Evolutionary conservation across 164 flowering plant genomes (phyloP).

Genomic region (Vitis amurensis): DNA sequence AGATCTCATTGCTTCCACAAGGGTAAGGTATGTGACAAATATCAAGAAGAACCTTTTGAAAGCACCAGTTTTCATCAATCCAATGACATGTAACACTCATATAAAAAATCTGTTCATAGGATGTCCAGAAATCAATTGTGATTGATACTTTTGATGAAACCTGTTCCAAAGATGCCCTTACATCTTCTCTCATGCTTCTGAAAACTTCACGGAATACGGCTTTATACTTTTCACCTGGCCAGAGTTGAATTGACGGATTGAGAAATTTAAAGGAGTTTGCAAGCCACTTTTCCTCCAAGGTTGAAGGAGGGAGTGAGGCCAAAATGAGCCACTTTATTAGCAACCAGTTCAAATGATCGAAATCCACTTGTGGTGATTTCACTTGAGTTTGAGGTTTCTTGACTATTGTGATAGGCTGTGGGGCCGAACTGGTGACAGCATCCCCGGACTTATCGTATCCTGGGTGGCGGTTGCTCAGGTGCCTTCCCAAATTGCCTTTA

Average conservation of each 20-base stretch:
- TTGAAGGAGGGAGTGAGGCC: conserved; percentile 75
- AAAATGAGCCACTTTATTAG: conserved; percentile 79
- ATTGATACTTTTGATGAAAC: conserved; percentile 71
- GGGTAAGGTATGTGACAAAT: conserved; percentile 78
- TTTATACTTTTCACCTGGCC: conserved; percentile 66
- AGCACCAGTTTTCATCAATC: conserved; percentile 92
- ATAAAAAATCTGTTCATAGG: conserved; percentile 73
- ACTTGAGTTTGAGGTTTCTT: conserved; percentile 65
- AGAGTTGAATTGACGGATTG: conserved; percentile 65
- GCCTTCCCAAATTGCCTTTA: conserved; percentile 96
- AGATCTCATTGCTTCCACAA: conserved; percentile 59
- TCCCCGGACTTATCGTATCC: conserved; percentile 76
- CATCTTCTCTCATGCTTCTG: conserved; percentile 80
- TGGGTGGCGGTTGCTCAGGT: conserved; percentile 89
- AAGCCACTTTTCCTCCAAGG: conserved; percentile 72
- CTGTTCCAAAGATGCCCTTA: conserved; percentile 56
- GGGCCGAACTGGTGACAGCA: conserved; percentile 30
- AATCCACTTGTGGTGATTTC: conserved; percentile 57
- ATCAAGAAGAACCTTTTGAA: conserved; percentile 81
- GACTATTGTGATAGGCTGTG: conserved; percentile 30
- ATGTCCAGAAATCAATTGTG: conserved; percentile 85
- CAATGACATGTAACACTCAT: conserved; percentile 89
- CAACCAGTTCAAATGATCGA: conserved; percentile 92
- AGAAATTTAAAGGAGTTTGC: conserved; percentile 73
- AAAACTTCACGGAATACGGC: conserved; percentile 63